These are phyloP conservation scores for Globisporangium spiculum DNA, from an alignment of 352 stramenopile species.

Conservation along the genomic window DNA sequence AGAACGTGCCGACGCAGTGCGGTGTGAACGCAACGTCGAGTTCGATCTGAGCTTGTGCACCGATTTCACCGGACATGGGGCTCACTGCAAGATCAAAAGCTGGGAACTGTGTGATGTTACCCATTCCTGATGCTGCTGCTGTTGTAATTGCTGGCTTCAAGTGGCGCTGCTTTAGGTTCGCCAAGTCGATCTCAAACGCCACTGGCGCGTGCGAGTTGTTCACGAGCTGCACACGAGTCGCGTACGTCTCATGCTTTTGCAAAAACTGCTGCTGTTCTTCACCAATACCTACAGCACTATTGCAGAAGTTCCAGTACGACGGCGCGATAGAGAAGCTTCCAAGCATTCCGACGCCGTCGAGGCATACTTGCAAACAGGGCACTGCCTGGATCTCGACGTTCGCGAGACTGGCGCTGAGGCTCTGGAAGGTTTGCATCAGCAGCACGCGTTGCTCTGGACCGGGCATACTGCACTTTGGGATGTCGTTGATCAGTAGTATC, in stretches of 20 bases:
- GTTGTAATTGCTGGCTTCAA: neutral
- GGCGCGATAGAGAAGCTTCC: constrained; percentile 16
- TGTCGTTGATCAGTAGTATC: constrained; percentile 40
- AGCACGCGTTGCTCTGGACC: constrained; percentile 36
- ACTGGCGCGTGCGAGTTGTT: constrained; percentile 38
- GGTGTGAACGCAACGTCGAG: constrained; percentile 42
- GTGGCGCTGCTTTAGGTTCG: constrained; percentile 8
- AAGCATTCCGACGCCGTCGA: constrained; percentile 15
- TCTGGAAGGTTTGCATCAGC: constrained; percentile 32
- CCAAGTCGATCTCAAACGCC: constrained; percentile 18
- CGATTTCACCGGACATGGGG: constrained; percentile 26
- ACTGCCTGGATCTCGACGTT: constrained; percentile 12
- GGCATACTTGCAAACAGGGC: constrained; percentile 3
- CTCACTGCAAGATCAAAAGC: constrained; percentile 27
- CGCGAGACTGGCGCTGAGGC: constrained; percentile 5
- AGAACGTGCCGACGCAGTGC: constrained; percentile 39
- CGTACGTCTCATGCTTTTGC: constrained; percentile 13
- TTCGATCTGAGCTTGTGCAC: constrained; percentile 14
- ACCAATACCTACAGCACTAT: neutral
- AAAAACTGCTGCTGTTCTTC: constrained; percentile 1
- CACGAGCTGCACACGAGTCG: constrained; percentile 9
- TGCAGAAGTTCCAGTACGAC: constrained; percentile 14
- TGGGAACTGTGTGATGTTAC: neutral
- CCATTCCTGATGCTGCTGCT: neutral
- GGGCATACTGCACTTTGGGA: constrained; percentile 55